Conservation (phyloP, 2,329 filamentous ascomycete species). For the Aspergillus spinulosporus region DNA sequence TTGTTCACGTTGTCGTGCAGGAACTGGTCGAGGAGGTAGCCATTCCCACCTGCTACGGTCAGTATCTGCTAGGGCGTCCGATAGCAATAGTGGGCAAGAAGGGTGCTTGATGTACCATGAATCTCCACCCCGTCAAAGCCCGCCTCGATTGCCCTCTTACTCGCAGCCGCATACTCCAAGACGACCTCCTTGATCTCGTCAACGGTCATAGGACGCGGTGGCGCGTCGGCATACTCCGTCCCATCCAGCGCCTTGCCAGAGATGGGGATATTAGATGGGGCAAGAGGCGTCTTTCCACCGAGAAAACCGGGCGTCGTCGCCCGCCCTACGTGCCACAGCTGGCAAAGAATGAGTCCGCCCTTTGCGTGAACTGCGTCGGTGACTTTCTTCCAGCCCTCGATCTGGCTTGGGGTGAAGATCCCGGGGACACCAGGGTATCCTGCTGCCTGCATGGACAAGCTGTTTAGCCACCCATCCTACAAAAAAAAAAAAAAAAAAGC, state of each 20-base stretch:
- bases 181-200: conserved; percentile 43
- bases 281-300: conserved; percentile 30
- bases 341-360: conserved; percentile 34
- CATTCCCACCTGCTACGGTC: conserved; percentile 56
- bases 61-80: too few relatives aligned
- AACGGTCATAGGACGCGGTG: conserved; percentile 37
- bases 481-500: not conserved
- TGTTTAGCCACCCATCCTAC: too few relatives aligned
- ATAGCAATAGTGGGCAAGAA: too few relatives aligned
- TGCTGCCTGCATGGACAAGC: conserved; percentile 22
- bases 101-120: conserved; percentile 33
- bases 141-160: conserved; percentile 46
- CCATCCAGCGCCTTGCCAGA: conserved; percentile 43
- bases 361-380: conserved; percentile 37
- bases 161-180: conserved; percentile 43
- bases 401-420: conserved; percentile 32
- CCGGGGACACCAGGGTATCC: conserved; percentile 34
- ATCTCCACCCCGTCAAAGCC: conserved; percentile 55
- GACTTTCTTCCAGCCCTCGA: conserved; percentile 35
- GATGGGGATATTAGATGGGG: conserved; percentile 37
- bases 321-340: conserved; percentile 41
- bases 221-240: conserved; percentile 29
- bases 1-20: conserved; percentile 59
- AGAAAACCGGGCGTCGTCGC: conserved; percentile 43
- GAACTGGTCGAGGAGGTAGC: conserved; percentile 68